Conservation (phyloP, 2,329 filamentous ascomycete species). For the Curvularia hawaiiensis region DNA sequence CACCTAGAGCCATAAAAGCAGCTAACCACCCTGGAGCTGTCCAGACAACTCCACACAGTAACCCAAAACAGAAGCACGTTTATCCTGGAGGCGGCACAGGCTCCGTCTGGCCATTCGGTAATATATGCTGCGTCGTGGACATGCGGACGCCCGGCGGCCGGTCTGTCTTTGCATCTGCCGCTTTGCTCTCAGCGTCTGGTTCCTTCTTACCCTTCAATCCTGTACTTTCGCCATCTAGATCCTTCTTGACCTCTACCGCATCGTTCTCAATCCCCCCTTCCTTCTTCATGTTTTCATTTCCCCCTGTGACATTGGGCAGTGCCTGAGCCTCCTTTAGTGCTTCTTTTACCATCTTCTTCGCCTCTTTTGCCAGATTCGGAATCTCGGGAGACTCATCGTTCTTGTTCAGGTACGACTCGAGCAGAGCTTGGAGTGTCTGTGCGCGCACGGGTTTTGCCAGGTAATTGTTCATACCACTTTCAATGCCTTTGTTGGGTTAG, state of each 20-base stretch:
- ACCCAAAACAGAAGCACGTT: background rate
- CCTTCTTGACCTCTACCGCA: conserved; percentile 6
- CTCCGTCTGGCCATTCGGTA: conserved; percentile 18
- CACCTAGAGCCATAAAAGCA: background rate
- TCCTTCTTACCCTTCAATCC: background rate
- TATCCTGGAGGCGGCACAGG: conserved; percentile 9
- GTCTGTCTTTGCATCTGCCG: conserved; percentile 9
- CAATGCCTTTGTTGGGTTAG: conserved; percentile 63
- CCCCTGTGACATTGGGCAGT: conserved; percentile 1
- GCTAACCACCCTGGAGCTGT: background rate
- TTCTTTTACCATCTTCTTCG: conserved; percentile 50
- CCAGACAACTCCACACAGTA: background rate
- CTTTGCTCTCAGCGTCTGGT: conserved; percentile 2
- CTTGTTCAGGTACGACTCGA: conserved; percentile 69
- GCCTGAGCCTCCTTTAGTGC: conserved; percentile 30
- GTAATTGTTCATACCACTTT: conserved; percentile 97
- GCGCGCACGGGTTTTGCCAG: conserved; percentile 93
- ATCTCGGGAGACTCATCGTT: conserved; percentile 44
- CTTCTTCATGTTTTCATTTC: conserved; percentile 2
- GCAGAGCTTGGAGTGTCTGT: conserved; percentile 82
- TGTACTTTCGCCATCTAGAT: background rate
- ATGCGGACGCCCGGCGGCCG: conserved; percentile 24
- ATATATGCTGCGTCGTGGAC: conserved; percentile 21
- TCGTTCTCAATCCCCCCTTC: background rate
- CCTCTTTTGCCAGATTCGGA: conserved; percentile 54